Base-by-base conservation (phyloP, 345 rosid species). In the Citrus hindsii region DNA sequence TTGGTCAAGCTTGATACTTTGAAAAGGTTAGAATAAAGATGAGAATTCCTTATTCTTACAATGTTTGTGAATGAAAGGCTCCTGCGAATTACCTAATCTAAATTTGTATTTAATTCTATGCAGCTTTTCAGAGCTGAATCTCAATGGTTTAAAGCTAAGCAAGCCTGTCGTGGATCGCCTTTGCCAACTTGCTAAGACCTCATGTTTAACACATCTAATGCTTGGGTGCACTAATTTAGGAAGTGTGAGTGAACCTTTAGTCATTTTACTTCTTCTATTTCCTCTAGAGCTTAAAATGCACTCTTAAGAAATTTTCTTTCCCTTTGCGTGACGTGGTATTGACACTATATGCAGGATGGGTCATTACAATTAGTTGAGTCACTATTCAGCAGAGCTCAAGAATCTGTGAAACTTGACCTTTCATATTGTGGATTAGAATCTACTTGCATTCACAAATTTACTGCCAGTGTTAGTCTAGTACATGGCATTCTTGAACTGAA, bases 71-170 rank as follows among this genome's bases (percentile, higher is more conserved):
- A 48, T 25, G 81, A 69, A n/a, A 63, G 81, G 51, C 73, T 68
- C 22, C 79, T 61, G 24, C 35, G 22, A 63, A 62, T 25, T 32
- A 24, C 22, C 46, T 14, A 24, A 5, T 77, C 22, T 9, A 33
- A 75, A 56, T 69, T 56, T 35, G 6, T 48, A 69, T 71, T 75
- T 75, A 21, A 67, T 81, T 74, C 27, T 53, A 73, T 80, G 59
- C 78, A 94, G 98, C 78, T 92, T 96, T 86, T 79, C 94, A 69
- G 99, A 94, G 76, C 83, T 92, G 86, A 88, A 87, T 86, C 88
- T 92, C 80, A 94, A 82, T 82, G 95, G 97, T 60, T 69, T 94
- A 79, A 94, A 90, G 90, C 87, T 92, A 68, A 89, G 85, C 85
- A 92, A 84, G 82, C 84, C 87, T 74, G 94, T 88, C 28, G 83